Evolutionary conservation across 2,329 filamentous ascomycete species (phyloP), one percentile per base, ranked within the genome.

Genomic region (Verticillium longisporum): DNA sequence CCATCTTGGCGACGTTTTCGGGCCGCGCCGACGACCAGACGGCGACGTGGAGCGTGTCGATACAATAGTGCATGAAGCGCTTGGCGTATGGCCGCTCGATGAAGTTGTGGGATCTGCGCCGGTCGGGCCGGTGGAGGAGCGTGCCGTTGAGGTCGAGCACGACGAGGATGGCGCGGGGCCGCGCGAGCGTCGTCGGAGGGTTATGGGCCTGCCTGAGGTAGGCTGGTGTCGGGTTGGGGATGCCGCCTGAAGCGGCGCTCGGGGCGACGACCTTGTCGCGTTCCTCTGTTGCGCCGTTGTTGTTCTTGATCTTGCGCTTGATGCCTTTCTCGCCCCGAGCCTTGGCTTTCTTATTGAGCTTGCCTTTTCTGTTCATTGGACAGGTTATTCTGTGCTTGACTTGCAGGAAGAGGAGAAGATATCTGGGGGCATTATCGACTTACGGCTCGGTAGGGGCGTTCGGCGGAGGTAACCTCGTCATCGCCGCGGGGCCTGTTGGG

Each of bases 91-190:
- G 90, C 1, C 95, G 88, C 65, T 82, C 76, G 54, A 86, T 75
- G 71, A 92, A 90, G 57, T 58, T 54, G 53, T 73, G 71, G 10
- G 78, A 81, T 3, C 75, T 69, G 32, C 71, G 72, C 55, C 78
- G 78, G 59, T 78, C 79, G 9, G 86, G 88, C 5, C 95, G 89
- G 75, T 84, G 82, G 38, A 98, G 83, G 1, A 99, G 81, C 0
- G 94, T 97, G 64, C 95, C 95, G 73, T 98, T 99, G 41, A 99
- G 84, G 75, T 99, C 95, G 64, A 98, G 84, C 56, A 98, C 84
- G 58, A 99, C 80, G 26, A 99, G 85, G 37, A 97, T 82, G 15
- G 83, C 83, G 50, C 85, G 84, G 1, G 87, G 83, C 1, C 72
- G 58, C 0, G 73, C 45, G 3, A 83, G 73, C 15, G 66, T 65